Base-by-base conservation (phyloP, 768 basidiomycete species). In the Lentinula aciculospora region DNA sequence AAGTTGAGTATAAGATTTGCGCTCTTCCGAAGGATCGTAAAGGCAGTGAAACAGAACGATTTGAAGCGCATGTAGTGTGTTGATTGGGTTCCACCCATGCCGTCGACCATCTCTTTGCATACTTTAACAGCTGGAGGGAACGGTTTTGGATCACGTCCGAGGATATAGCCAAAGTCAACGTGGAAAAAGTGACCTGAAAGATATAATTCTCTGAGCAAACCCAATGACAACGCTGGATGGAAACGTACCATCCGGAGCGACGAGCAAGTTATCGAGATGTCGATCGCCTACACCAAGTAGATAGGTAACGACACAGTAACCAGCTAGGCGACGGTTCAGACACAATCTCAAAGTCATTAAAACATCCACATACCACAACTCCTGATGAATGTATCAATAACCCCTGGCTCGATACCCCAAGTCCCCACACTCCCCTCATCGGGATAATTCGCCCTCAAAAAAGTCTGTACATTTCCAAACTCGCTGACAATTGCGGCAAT, bases 21-120 rank as follows among this genome's bases (percentile, higher is more conserved):
- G 67, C 91, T 94, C 78, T 98, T 98, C 63, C 96, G 85, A 57
- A 98, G 81, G 66, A 92, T 94, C 54, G 89, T 91, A 73, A 98
- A 98, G 1, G 94, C 97, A n/a, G 96, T 98, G 71, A 95, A 96
- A 69, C 93, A 97, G 62, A 94, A 89, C 64, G 85, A 89, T 72
- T 98, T 94, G 84, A 99, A 99, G 29, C 95, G 88, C 25, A 86
- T 83, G 70, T 98, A 98, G 69, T 98, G 96, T n/a, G 89, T 82
- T 5, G 94, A 96, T 65, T 90, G 84, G 1, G 92, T 86, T 10
- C 97, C 96, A n/a, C 97, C 97, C 94, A 99, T 96, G 10, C 92
- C 96, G 68, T 99, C 97, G 0, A 98, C 93, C 97, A 98, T 99
- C 68, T 98, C 97, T 67, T 96, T 95, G 73, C 95, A 98, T 39